phyloP scores from a whole-genome alignment of 257 asterid species.

The Buddleja alternifolia region DNA sequence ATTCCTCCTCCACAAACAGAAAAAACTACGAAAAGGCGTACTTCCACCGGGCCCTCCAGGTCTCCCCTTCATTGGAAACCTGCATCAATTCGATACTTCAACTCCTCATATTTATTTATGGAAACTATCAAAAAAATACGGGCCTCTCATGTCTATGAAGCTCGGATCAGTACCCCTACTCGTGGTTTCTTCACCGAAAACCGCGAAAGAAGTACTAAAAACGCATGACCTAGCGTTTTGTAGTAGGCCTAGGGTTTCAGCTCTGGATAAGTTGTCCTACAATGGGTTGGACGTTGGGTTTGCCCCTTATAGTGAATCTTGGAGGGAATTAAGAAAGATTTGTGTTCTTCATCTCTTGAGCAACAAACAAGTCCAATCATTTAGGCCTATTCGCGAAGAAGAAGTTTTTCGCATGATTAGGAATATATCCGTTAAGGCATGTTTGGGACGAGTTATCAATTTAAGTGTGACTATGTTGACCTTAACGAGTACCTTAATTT shows the following conservation, averaged over 20 bases:
- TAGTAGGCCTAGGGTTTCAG: conserved; percentile 34
- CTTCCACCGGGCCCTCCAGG: conserved; percentile 41
- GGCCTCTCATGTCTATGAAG: conserved; percentile 40
- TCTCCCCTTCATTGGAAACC: conserved; percentile 49
- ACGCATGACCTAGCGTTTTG: conserved; percentile 36
- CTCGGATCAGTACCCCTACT: conserved; percentile 30
- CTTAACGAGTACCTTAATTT: conserved; percentile 31
- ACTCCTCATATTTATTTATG: conserved; percentile 38
- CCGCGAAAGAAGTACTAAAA: conserved; percentile 30
- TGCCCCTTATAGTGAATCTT: conserved; percentile 37
- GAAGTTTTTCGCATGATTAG: conserved; percentile 23
- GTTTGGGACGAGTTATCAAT: conserved; percentile 4
- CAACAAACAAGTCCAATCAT: conserved; percentile 42
- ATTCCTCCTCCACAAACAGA: conserved; percentile 2
- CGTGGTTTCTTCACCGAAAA: conserved; percentile 36
- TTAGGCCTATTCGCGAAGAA: conserved; percentile 32
- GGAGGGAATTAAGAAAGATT: conserved; percentile 45
- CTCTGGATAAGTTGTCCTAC: conserved; percentile 36
- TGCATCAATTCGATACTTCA: conserved; percentile 34
- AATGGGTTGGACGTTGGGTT: conserved; percentile 34
- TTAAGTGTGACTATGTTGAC: conserved; percentile 18
- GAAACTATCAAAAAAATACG: conserved; percentile 29
- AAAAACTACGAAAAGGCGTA: neutral
- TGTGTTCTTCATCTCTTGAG: conserved; percentile 43
- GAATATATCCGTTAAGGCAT: neutral